Evolutionary conservation across 78 protist species (phyloP).

Genomic region (Dictyostelium capitatum): DNA sequence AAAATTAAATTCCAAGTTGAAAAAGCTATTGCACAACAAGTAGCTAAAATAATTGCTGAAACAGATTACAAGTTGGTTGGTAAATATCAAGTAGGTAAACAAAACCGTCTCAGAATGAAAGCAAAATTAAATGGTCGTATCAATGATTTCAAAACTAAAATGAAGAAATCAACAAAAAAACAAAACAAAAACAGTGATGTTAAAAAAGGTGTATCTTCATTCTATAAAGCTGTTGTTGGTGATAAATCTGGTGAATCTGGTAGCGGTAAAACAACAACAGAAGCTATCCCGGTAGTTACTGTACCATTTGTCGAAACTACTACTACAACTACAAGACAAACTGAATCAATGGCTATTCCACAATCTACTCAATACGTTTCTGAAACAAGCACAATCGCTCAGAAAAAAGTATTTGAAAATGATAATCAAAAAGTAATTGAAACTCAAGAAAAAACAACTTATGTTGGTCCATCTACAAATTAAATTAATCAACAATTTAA

Average conservation of each 20-base stretch:
- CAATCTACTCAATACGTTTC: conserved; percentile 9
- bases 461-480: conserved; percentile 52
- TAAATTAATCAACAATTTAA: not conserved
- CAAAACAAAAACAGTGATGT: not conserved
- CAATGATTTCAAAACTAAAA: not conserved
- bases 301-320: not conserved
- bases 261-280: not conserved
- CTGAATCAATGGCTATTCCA: conserved; percentile 19
- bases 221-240: not conserved
- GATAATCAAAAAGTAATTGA: conserved; percentile 19
- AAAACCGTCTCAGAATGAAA: not conserved
- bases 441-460: conserved; percentile 2
- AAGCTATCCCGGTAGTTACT: not conserved
- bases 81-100: conserved; percentile 31
- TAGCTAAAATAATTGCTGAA: conserved; percentile 52
- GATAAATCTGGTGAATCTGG: not conserved
- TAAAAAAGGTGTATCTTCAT: not conserved
- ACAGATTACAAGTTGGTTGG: conserved; percentile 49
- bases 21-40: conserved; percentile 69
- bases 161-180: not conserved
- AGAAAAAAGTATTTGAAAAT: conserved; percentile 2
- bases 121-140: conserved; percentile 2
- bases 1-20: conserved; percentile 35
- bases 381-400: conserved; percentile 8
- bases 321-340: conserved; percentile 24